Percentiles rank a stretch among this genome's conserved stretches.
phyloP scores from a whole-genome alignment of 768 basidiomycete genomes.

The Polyporus arcularius region DNA sequence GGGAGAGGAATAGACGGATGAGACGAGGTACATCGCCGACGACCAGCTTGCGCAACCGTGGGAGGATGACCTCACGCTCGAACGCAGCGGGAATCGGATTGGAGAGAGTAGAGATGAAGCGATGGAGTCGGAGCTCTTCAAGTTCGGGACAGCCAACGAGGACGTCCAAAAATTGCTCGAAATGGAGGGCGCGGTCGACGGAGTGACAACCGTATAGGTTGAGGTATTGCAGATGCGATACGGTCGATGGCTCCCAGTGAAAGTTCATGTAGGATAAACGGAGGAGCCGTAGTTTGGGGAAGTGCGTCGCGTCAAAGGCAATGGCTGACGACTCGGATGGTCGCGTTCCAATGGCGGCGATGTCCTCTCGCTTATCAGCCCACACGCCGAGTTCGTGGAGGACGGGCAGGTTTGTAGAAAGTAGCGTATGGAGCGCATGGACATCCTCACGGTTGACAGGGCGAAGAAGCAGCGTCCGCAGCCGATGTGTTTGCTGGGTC shows the following conservation, averaged over 20 bases:
- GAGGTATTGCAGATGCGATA: neutral
- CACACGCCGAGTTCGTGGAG: neutral
- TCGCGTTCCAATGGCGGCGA: neutral
- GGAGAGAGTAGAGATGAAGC: neutral
- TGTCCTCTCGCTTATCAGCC: neutral
- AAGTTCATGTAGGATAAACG: neutral
- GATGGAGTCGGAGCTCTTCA: neutral
- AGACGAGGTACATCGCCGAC: neutral
- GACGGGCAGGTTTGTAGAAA: neutral
- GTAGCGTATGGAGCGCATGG: neutral
- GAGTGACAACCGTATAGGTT: neutral
- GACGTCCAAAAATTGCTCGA: neutral
- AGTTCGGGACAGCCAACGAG: neutral
- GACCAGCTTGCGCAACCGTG: neutral
- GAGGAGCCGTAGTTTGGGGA: neutral
- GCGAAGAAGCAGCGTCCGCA: neutral
- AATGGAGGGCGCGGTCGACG: neutral
- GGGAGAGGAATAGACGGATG: neutral
- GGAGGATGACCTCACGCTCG: neutral
- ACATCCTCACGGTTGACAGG: neutral
- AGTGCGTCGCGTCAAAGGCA: neutral
- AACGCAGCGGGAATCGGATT: neutral
- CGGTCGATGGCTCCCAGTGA: neutral
- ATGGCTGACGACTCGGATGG: neutral
- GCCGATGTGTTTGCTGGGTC: neutral